These are phyloP conservation scores for Thelonectria rubi DNA, from an alignment of 2,329 filamentous ascomycete genomes.

Conservation along the genomic window DNA sequence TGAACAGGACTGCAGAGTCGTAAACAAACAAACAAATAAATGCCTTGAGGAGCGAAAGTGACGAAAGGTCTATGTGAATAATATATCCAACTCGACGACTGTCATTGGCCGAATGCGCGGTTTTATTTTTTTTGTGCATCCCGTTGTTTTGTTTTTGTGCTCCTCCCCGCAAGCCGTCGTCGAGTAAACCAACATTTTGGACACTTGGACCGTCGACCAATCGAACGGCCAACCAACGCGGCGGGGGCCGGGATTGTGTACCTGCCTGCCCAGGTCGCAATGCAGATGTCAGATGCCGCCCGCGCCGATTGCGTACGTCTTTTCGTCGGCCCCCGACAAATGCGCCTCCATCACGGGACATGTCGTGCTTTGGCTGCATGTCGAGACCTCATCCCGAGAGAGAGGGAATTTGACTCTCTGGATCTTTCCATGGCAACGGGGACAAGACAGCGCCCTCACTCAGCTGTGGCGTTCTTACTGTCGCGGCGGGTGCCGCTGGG, in stretches of 20 bases:
- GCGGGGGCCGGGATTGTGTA: slow-evolving; percentile 2
- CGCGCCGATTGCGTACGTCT: slow-evolving; percentile 10
- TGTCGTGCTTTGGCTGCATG: background rate
- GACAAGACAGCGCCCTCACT: no score
- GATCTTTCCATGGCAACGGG: background rate
- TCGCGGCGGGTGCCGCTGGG: no score
- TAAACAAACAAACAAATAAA: no score
- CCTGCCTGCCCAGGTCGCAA: background rate
- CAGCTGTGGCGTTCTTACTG: no score
- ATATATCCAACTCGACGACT: background rate
- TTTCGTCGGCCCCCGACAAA: no score
- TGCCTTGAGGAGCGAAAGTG: no score
- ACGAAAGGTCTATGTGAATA: no score
- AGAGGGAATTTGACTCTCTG: background rate
- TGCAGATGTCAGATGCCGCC: slow-evolving; percentile 14
- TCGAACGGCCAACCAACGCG: slow-evolving; percentile 13
- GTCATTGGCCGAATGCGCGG: slow-evolving; percentile 5
- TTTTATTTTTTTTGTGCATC: no score
- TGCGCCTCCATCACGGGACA: no score
- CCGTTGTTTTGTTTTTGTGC: slow-evolving; percentile 1
- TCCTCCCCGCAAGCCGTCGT: slow-evolving; percentile 7
- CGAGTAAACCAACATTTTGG: slow-evolving; percentile 14
- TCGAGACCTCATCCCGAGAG: background rate
- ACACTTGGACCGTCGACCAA: background rate
- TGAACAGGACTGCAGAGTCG: no score